These are phyloP conservation scores for Mycena vulgaris DNA, from an alignment of 768 basidiomycete genomes.

Conservation along the genomic window DNA sequence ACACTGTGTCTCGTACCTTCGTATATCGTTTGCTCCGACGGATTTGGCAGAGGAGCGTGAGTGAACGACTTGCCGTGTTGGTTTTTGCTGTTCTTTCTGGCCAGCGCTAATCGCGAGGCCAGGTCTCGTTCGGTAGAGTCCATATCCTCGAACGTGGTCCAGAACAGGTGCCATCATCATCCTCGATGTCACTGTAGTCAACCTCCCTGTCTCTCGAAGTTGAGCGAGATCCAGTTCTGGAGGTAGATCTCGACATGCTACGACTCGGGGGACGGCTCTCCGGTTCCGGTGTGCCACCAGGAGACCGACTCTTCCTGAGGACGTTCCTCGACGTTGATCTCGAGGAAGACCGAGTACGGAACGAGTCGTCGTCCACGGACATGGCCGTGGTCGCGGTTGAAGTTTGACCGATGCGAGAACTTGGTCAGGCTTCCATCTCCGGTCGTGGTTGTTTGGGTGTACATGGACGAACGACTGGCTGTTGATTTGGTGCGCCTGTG, in stretches of 20 bases:
- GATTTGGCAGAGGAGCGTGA: constrained; percentile 59
- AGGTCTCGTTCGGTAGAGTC: constrained; percentile 86
- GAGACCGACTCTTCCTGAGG: constrained; percentile 59
- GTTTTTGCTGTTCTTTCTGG: constrained; percentile 86
- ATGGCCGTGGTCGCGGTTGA: constrained; percentile 62
- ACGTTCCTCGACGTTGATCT: constrained; percentile 61
- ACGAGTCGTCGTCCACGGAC: constrained; percentile 74
- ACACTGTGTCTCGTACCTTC: constrained; percentile 69
- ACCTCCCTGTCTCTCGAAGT: constrained; percentile 59
- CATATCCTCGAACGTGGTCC: constrained; percentile 55
- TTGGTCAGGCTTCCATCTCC: constrained; percentile 75
- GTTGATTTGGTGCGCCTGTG: constrained; percentile 80
- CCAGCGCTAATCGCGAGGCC: constrained; percentile 83
- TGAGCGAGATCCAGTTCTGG: constrained; percentile 53
- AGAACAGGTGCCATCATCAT: constrained; percentile 59
- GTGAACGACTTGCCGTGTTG: constrained; percentile 68
- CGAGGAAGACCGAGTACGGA: constrained; percentile 60
- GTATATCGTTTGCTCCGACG: constrained; percentile 79
- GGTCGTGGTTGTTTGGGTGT: constrained; percentile 80
- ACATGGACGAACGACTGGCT: constrained; percentile 79
- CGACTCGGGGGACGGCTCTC: constrained; percentile 63
- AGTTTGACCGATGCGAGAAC: constrained; percentile 81
- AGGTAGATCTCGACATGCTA: constrained; percentile 51
- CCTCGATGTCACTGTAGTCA: constrained; percentile 63
- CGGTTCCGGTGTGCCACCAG: constrained; percentile 59